Percentiles rank a stretch among this genome's conserved stretches.
These are phyloP conservation scores for Psidium guajava DNA, from an alignment of 345 rosid genomes.

Conservation along the genomic window DNA sequence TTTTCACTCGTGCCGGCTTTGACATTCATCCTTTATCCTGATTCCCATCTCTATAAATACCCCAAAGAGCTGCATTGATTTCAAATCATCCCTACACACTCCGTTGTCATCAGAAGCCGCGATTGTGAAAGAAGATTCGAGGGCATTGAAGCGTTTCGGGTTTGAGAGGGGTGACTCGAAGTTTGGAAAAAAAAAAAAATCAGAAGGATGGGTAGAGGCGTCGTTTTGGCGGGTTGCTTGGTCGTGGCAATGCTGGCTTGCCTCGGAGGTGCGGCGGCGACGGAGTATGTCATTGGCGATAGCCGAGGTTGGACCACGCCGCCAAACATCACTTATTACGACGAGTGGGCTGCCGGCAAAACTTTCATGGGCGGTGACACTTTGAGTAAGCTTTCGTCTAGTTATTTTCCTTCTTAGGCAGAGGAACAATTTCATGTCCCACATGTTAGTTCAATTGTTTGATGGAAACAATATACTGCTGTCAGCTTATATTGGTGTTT, in stretches of 20 bases:
- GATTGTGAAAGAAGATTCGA: not conserved
- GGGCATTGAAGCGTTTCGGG: not conserved
- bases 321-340: not conserved
- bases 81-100: not conserved
- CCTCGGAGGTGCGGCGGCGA: not conserved
- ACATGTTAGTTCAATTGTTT: not conserved
- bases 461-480: not conserved
- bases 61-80: not conserved
- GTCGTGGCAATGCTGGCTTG: not conserved
- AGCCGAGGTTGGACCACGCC: not conserved
- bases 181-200: not conserved
- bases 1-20: not conserved
- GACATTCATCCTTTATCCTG: not conserved
- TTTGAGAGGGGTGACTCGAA: not conserved
- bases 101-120: not conserved
- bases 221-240: not conserved
- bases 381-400: conserved; percentile 4
- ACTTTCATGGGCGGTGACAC: conserved; percentile 10
- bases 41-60: not conserved
- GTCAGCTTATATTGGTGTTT: not conserved
- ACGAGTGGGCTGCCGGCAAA: conserved; percentile 10
- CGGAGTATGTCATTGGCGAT: not conserved
- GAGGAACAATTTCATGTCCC: not conserved
- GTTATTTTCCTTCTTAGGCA: not conserved
- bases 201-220: not conserved